A percentile compares a stretch with the other conserved stretches of the same genome.
Evolutionary conservation across 352 stramenopile genomes (phyloP).

Genomic region (Pythium insidiosum): DNA sequence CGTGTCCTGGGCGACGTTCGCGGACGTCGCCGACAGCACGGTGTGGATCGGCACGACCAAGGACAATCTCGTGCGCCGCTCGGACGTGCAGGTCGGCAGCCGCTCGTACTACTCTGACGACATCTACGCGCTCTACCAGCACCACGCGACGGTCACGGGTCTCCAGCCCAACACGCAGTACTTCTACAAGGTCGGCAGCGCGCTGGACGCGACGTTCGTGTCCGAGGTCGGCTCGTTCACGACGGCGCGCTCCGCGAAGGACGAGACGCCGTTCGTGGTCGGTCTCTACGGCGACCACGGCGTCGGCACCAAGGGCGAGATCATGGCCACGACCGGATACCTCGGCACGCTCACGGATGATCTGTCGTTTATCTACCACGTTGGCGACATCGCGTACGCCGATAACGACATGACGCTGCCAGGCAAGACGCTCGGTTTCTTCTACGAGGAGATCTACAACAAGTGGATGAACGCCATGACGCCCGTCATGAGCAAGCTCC

Average conservation of each 20-base stretch:
- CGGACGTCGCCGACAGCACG: slow-evolving; percentile 7
- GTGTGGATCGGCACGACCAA: slow-evolving; percentile 26
- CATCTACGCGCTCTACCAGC: slow-evolving; percentile 27
- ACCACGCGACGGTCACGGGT: slow-evolving; percentile 22
- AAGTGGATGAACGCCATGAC: slow-evolving; percentile 64
- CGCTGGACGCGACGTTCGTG: background rate
- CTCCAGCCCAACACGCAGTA: slow-evolving; percentile 23
- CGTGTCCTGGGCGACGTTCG: slow-evolving; percentile 33
- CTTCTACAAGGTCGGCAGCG: slow-evolving; percentile 17
- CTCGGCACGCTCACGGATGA: slow-evolving; percentile 8
- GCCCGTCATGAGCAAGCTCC: slow-evolving; percentile 31
- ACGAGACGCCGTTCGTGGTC: slow-evolving; percentile 24
- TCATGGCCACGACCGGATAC: slow-evolving; percentile 1
- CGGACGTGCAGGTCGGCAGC: slow-evolving; percentile 6
- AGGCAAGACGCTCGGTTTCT: slow-evolving; percentile 34
- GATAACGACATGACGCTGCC: slow-evolving; percentile 6
- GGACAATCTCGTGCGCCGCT: slow-evolving; percentile 6
- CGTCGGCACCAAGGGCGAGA: slow-evolving; percentile 25
- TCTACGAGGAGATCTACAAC: slow-evolving; percentile 81
- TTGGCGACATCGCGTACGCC: slow-evolving; percentile 25
- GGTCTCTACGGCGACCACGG: slow-evolving; percentile 42
- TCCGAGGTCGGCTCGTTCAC: slow-evolving; percentile 18
- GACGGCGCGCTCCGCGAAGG: slow-evolving; percentile 17
- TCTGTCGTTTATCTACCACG: slow-evolving; percentile 29
- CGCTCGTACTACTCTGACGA: slow-evolving; percentile 30